A percentile compares a stretch with the other conserved stretches of the same genome.
Conservation (phyloP, 352 stramenopile genomes). For the Plasmopara muralis region DNA sequence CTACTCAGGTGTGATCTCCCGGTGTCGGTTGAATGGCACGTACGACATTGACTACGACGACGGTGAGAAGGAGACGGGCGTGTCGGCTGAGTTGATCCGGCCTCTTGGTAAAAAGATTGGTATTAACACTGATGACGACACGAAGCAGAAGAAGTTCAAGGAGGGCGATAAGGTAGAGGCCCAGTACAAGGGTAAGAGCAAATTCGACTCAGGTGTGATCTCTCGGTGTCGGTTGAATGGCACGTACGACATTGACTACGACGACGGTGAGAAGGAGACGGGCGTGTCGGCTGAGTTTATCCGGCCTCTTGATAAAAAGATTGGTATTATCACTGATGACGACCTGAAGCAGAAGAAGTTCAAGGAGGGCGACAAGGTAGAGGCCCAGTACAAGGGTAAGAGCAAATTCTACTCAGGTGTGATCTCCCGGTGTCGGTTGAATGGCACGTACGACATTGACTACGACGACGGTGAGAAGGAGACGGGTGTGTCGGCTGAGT, state of each 20-base stretch:
- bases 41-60: conserved; percentile 73
- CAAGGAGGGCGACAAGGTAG: no score
- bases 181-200: conserved; percentile 47
- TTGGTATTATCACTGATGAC: no score
- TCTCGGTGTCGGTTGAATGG: conserved; percentile 45
- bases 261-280: conserved; percentile 11
- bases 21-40: conserved; percentile 51
- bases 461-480: no score
- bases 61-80: background rate
- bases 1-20: conserved; percentile 42
- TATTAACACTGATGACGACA: conserved; percentile 52
- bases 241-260: conserved; percentile 72
- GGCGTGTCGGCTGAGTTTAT: background rate
- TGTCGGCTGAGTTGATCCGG: conserved; percentile 1
- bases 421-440: no score
- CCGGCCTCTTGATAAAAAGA: conserved; percentile 1
- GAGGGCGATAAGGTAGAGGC: conserved; percentile 58
- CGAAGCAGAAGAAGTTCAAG: conserved; percentile 34
- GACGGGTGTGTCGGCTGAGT: background rate
- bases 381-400: no score
- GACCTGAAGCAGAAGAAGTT: conserved; percentile 6
- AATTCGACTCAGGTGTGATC: conserved; percentile 49
- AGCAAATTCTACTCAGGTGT: no score
- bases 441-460: no score
- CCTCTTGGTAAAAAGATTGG: conserved; percentile 3